Percentiles rank a stretch among this genome's conserved stretches.
Evolutionary conservation across 495 filamentous ascomycete species (phyloP).

Genomic region (Xylaria venustula): DNA sequence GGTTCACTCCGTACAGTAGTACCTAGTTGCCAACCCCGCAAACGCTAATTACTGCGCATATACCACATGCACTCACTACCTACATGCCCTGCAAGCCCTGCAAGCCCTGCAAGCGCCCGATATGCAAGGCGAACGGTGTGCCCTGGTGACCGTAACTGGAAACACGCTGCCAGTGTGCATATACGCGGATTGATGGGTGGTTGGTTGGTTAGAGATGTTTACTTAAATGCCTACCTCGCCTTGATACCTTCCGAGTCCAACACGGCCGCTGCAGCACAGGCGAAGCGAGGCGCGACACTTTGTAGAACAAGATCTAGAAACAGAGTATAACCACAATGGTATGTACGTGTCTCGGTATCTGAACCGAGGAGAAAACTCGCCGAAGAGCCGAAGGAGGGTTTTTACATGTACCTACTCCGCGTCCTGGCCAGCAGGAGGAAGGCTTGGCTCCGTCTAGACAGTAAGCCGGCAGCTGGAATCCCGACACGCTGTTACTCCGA

Average conservation of each 20-base stretch:
- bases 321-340: neutral
- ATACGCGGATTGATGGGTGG: too few relatives aligned
- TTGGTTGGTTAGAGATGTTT: too few relatives aligned
- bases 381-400: neutral
- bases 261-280: too few relatives aligned
- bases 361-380: too few relatives aligned
- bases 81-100: neutral
- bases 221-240: too few relatives aligned
- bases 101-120: neutral
- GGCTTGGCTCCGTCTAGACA: neutral
- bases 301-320: too few relatives aligned
- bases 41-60: neutral
- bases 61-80: neutral
- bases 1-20: neutral
- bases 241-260: too few relatives aligned
- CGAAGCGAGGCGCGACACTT: too few relatives aligned
- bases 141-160: too few relatives aligned
- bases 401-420: too few relatives aligned
- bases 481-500: constrained; percentile 5
- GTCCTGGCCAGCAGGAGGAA: neutral
- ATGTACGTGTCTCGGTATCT: neutral
- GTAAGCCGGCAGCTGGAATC: neutral
- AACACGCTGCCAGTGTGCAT: too few relatives aligned
- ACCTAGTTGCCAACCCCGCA: constrained; percentile 1
- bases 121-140: too few relatives aligned